Evolutionary conservation across 2,329 filamentous ascomycete species (phyloP).

Genomic region (Sarocladium oryzae): DNA sequence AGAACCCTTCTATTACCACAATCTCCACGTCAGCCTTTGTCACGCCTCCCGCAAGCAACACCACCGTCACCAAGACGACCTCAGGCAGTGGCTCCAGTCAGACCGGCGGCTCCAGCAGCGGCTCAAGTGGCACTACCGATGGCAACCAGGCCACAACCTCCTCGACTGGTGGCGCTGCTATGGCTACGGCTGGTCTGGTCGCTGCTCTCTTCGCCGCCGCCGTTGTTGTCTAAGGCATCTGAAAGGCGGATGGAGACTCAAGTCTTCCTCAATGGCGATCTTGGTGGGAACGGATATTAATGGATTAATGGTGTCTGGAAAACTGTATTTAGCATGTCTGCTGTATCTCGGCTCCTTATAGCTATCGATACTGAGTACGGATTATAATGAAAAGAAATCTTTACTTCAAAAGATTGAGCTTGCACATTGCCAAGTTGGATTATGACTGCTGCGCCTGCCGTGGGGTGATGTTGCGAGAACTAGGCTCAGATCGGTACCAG

Average conservation of each 20-base stretch:
- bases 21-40: neutral
- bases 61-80: slow-evolving; percentile 3
- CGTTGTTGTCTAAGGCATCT: slow-evolving; percentile 10
- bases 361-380: neutral
- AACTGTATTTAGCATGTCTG: neutral
- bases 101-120: slow-evolving; percentile 2
- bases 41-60: neutral
- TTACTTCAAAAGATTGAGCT: neutral
- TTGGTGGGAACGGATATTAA: neutral
- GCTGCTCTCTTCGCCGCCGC: slow-evolving; percentile 16
- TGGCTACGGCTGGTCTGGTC: slow-evolving; percentile 9
- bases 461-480: too few relatives aligned
- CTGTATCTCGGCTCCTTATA: neutral
- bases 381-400: neutral
- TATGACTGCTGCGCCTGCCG: neutral
- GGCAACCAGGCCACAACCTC: neutral
- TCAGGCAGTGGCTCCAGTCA: neutral
- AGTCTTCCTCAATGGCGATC: neutral
- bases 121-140: neutral
- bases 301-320: neutral
- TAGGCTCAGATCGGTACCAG: too few relatives aligned
- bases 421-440: neutral
- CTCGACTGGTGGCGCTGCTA: neutral
- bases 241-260: neutral
- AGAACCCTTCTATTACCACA: slow-evolving; percentile 1